These are phyloP conservation scores for Fraxinus sp. DNA, from an alignment of 305 asterid genomes.

Conservation along the genomic window DNA sequence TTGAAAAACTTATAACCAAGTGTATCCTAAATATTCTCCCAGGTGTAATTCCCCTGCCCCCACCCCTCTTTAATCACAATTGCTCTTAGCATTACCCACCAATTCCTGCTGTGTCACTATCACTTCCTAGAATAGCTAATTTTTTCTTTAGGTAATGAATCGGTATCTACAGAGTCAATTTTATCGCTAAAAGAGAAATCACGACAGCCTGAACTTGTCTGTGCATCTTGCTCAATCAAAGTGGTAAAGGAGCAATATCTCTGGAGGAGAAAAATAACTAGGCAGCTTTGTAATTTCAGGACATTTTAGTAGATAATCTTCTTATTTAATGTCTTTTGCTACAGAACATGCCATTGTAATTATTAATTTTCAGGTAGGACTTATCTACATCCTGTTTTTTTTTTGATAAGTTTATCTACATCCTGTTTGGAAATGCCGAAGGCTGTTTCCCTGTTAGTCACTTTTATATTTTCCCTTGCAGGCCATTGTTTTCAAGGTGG, in stretches of 20 bases:
- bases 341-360: neutral
- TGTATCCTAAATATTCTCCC: neutral
- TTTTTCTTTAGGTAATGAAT: neutral
- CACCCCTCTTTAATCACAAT: neutral
- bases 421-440: constrained; percentile 17
- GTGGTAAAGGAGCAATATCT: constrained; percentile 8
- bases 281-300: constrained; percentile 7
- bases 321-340: constrained; percentile 6
- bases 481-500: constrained; percentile 80
- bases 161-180: neutral
- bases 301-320: constrained; percentile 3
- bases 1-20: too few relatives aligned
- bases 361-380: neutral
- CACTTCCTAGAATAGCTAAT: neutral
- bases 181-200: neutral
- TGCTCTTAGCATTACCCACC: neutral
- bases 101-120: neutral
- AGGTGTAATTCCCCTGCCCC: neutral
- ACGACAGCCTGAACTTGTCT: neutral
- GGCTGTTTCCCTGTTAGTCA: constrained; percentile 18
- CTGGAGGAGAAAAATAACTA: neutral
- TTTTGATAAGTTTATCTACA: too few relatives aligned
- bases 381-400: too few relatives aligned
- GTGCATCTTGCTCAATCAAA: constrained; percentile 2
- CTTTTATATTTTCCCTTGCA: constrained; percentile 37